Base-by-base conservation (phyloP, 78 protist genomes). In the Dictyostelium firmibasis region DNA sequence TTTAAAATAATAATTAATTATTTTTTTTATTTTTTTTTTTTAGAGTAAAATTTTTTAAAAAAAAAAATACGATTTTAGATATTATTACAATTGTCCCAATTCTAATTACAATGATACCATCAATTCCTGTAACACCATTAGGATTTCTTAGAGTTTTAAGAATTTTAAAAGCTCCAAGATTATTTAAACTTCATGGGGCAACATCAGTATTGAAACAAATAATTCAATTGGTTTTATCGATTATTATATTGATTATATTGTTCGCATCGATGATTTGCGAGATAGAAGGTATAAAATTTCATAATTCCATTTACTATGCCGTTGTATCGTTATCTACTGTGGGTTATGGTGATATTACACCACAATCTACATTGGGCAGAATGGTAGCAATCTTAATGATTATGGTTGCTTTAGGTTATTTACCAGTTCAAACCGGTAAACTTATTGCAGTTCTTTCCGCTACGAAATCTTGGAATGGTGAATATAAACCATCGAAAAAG, bases 321-420 rank as follows among this genome's bases (percentile, higher is more conserved):
- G 87, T 91, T 69, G 95, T 91, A 16, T 57, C 95, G 20, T 83
- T 91, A 20, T 91, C 95, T 27, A 91, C 95, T 13, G 95, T 91
- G n/a, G 95, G 95, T 14, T 91, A 83, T 78, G 95, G 95, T 83
- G 95, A 91, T 84, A 67, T 91, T 1, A 83, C 95, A n/a, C 95
- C 95, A 23, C 4, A 41, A 27, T 31, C 95, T 2, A 38, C 60
- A 9, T 67, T 84, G 16, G 95, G 95, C 33, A 57, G 92, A 64
- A 35, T 70, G 69, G 81, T 85, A 9, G 78, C 60, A 3, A 75
- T 75, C 57, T 31, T 47, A 85, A 85, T 85, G 84, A 85, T 85
- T 25, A 31, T 47, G 64, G 53, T 50, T 16, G 83, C 84, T 14
- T 75, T 85, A 9, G 47, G 60, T 25, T 85, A 85, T 75, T 53